A percentile compares a stretch with the other conserved stretches of the same genome.
Evolutionary conservation across 2,329 filamentous ascomycete species (phyloP).

Genomic region (Ceratocystis variospora): DNA sequence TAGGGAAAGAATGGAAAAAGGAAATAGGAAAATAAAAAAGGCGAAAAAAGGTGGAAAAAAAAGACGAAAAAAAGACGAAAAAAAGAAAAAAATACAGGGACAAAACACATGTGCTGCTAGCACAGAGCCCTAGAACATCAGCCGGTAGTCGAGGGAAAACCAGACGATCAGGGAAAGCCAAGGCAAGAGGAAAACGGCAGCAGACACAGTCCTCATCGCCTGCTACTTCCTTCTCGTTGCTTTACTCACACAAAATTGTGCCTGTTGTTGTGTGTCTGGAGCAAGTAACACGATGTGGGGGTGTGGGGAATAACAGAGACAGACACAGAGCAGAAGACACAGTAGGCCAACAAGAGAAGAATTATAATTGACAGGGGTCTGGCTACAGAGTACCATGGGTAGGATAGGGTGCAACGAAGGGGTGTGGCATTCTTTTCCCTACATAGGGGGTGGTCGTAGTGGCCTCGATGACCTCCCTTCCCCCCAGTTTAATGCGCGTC

Average conservation of each 20-base stretch:
- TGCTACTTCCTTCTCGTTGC: background rate
- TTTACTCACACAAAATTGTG: background rate
- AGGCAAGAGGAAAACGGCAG: too few species aligned
- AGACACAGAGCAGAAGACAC: background rate
- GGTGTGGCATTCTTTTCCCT: background rate
- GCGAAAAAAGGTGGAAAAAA: background rate
- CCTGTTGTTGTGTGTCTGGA: background rate
- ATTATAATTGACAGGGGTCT: background rate
- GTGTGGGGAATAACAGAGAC: constrained; percentile 2
- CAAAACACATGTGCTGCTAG: background rate
- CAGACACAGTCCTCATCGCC: background rate
- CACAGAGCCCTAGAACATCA: too few species aligned
- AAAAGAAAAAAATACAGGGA: background rate
- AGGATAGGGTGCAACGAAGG: background rate
- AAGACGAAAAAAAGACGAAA: background rate
- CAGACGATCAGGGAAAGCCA: too few species aligned
- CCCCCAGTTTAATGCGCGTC: background rate
- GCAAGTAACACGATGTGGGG: constrained; percentile 8
- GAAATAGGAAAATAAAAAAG: background rate
- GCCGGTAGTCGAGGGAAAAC: too few species aligned
- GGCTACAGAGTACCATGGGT: background rate
- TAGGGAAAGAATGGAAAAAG: background rate
- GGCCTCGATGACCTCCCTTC: background rate
- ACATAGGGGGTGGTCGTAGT: background rate
- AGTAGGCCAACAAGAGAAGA: background rate